phyloP scores from a whole-genome alignment of 148 eudicot genomes.

The Tetragonia tetragonoides region DNA sequence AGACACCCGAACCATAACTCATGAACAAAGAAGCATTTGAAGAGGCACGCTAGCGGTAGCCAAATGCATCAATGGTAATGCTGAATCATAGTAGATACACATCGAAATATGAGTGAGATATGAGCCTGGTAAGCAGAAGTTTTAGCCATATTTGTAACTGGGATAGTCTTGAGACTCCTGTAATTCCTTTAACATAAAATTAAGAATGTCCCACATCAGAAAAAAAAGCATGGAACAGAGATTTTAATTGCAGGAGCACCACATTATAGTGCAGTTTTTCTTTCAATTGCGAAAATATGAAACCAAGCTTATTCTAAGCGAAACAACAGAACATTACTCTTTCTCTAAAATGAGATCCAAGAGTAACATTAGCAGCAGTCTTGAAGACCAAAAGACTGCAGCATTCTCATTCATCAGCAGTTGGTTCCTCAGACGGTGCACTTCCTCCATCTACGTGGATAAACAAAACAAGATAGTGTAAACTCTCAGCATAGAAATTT shows the following conservation, averaged over 20 bases:
- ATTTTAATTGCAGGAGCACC: conserved; percentile 13
- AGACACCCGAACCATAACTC: not conserved
- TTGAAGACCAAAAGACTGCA: conserved; percentile 9
- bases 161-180: not conserved
- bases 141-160: not conserved
- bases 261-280: conserved; percentile 11
- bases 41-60: too few species aligned
- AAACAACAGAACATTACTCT: conserved; percentile 30
- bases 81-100: not conserved
- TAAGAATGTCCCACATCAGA: conserved; percentile 19
- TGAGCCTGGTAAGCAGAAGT: not conserved
- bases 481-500: not conserved
- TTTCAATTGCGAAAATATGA: conserved; percentile 10
- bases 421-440: conserved; percentile 53
- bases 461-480: not conserved
- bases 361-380: conserved; percentile 32
- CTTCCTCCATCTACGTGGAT: conserved; percentile 45
- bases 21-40: too few species aligned
- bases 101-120: not conserved
- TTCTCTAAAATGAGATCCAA: conserved; percentile 1
- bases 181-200: not conserved
- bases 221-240: conserved; percentile 18
- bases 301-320: conserved; percentile 26
- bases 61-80: not conserved
- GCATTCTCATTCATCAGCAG: conserved; percentile 48